phyloP scores from a whole-genome alignment of 2,329 filamentous ascomycete species.

The Beauveria sp. region DNA sequence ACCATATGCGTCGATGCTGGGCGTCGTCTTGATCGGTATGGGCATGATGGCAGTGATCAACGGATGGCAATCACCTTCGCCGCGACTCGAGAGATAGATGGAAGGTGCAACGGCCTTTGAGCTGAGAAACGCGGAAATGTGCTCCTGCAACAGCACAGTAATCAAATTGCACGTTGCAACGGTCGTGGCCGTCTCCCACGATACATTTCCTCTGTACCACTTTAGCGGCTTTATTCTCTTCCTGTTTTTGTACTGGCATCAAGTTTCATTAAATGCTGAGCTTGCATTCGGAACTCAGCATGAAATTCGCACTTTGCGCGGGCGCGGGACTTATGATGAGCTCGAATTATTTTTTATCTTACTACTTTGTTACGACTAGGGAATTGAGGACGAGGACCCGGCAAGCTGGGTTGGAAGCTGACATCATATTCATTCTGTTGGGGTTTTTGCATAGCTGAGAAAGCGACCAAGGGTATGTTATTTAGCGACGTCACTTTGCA shows the following conservation, averaged over 20 bases:
- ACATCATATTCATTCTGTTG: slow-evolving; percentile 6
- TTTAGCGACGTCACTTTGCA: slow-evolving; percentile 11
- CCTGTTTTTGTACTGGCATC: slow-evolving; percentile 7
- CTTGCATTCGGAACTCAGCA: background rate
- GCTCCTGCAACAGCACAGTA: slow-evolving; percentile 8
- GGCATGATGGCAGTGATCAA: slow-evolving; percentile 83
- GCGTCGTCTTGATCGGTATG: slow-evolving; percentile 74
- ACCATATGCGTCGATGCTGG: slow-evolving; percentile 75
- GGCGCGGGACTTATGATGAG: slow-evolving; percentile 8
- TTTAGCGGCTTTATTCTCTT: slow-evolving; percentile 7
- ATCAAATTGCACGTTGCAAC: background rate
- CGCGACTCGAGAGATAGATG: slow-evolving; percentile 25
- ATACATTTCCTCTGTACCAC: slow-evolving; percentile 6
- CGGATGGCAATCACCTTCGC: slow-evolving; percentile 55
- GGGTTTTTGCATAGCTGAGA: slow-evolving; percentile 10
- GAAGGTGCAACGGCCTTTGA: background rate
- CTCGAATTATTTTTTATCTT: slow-evolving; percentile 8
- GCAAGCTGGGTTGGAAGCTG: background rate
- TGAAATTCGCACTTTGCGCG: slow-evolving; percentile 8
- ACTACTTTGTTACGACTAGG: slow-evolving; percentile 7
- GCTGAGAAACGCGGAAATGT: background rate
- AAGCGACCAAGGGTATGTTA: slow-evolving; percentile 8
- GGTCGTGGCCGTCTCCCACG: slow-evolving; percentile 8
- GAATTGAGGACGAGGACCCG: background rate
- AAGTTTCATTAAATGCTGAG: slow-evolving; percentile 8